A percentile compares a stretch with the other conserved stretches of the same genome.
These are phyloP conservation scores for Capsella bursapastoris DNA, from an alignment of 345 rosid genomes.

Conservation along the genomic window DNA sequence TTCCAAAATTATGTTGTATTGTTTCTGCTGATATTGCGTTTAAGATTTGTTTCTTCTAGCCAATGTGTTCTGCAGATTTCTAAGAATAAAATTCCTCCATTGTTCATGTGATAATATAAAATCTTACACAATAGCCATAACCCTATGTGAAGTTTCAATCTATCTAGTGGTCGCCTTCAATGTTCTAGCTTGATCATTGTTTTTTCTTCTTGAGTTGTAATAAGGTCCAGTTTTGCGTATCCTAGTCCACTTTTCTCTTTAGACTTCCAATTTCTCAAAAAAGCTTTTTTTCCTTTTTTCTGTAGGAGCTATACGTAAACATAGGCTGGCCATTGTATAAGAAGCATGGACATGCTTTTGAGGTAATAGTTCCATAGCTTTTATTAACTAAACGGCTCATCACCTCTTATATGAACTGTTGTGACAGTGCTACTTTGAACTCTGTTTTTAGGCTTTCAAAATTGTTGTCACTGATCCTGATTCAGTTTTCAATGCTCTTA, in stretches of 20 bases:
- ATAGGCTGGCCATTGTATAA: conserved; percentile 92
- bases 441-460: conserved; percentile 74
- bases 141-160: neutral
- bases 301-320: conserved; percentile 75
- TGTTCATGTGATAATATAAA: too few species aligned
- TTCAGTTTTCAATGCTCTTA: conserved; percentile 68
- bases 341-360: conserved; percentile 91
- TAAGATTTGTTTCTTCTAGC: too few species aligned
- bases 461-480: conserved; percentile 84
- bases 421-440: conserved; percentile 11
- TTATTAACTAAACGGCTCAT: neutral
- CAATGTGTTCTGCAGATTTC: too few species aligned
- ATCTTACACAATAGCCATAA: neutral
- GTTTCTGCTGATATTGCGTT: too few species aligned
- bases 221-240: neutral
- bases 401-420: neutral
- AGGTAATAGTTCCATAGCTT: conserved; percentile 53
- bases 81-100: too few species aligned
- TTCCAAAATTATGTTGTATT: too few species aligned
- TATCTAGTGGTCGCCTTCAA: neutral
- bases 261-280: neutral
- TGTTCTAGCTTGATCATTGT: neutral
- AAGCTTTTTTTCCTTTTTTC: conserved; percentile 1
- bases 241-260: neutral
- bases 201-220: neutral